Conservation (phyloP, 2,329 filamentous ascomycete genomes). For the Trichoderma asperellum region DNA sequence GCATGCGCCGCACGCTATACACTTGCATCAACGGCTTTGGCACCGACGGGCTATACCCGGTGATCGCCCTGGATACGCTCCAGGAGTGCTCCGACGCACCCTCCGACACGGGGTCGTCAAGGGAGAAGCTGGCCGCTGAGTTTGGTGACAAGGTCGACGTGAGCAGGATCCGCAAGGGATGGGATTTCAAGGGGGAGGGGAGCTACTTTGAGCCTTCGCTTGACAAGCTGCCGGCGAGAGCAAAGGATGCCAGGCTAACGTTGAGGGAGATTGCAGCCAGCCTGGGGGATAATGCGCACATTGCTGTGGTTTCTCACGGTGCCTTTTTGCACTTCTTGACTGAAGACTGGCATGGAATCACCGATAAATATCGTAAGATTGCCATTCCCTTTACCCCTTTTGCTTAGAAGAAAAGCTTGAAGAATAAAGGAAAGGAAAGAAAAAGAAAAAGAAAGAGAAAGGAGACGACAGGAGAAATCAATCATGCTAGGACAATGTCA, state of each 20-base stretch:
- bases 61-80: slow-evolving; percentile 72
- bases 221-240: slow-evolving; percentile 62
- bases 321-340: slow-evolving; percentile 85
- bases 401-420: not conserved
- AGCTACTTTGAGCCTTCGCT: slow-evolving; percentile 53
- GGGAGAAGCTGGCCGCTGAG: slow-evolving; percentile 59
- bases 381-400: not conserved
- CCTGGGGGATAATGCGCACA: slow-evolving; percentile 62
- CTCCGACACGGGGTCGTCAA: slow-evolving; percentile 73
- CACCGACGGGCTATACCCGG: slow-evolving; percentile 41
- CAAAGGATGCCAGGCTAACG: slow-evolving; percentile 62
- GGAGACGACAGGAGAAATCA: not conserved
- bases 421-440: not conserved
- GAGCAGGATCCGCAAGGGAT: slow-evolving; percentile 62
- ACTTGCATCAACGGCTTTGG: slow-evolving; percentile 74
- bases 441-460: too few species aligned
- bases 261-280: slow-evolving; percentile 51
- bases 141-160: slow-evolving; percentile 69
- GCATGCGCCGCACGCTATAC: slow-evolving; percentile 78
- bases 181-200: slow-evolving; percentile 66
- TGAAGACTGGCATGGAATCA: slow-evolving; percentile 72
- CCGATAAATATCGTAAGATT: slow-evolving; percentile 24
- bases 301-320: slow-evolving; percentile 80
- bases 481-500: not conserved
- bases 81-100: slow-evolving; percentile 78